Base-by-base conservation (phyloP, 164 flowering plant genomes). In the Vitis rotundifolia region DNA sequence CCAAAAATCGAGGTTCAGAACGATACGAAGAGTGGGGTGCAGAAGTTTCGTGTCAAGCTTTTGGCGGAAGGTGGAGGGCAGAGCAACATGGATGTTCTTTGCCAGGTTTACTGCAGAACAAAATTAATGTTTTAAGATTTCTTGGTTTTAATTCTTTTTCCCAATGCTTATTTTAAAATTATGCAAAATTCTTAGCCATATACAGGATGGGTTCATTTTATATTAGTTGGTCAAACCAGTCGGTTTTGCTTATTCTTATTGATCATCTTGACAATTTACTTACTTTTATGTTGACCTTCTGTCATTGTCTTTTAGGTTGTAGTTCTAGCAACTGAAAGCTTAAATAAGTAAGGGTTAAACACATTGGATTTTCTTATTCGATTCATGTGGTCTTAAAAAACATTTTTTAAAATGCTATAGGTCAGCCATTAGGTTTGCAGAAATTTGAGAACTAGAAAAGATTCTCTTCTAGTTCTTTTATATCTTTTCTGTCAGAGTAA, bases 61-160 rank as follows among this genome's bases (percentile, higher is more conserved):
- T 81, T 95, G 85, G 83, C 97, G 2, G 99, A 95, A 68, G 83
- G 89, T 70, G 81, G 85, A 5, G 88, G 92, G 26, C 97, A 91
- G 84, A 78, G 82, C 68, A 81, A 89, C 73, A 87, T 88, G 92
- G 99, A 95, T 83, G 97, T 95, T 59, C 98, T 95, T 72, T 95
- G 99, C 74, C 96, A 91, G 99, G 99, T 93, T 71, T 65, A 53
- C 12, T 9, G 7, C 14, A 6, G 44, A 37, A 37, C 44, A 37
- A 37, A 37, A 37, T 37, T 37, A 37, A 5, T 0, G 44, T 37
- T 37, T 37, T 37, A 37, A 3, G 44, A 37, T 37, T 37, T 37
- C 8, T 48, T 57, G 49, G 15, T 50, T 10, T 22, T 44, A 61
- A 22, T 50, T 53, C 26, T 19, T 57, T 26, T 26, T 28, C 14